Evolutionary conservation across 495 filamentous ascomycete genomes (phyloP).

Genomic region (Podospora bellae-mahoneyi): DNA sequence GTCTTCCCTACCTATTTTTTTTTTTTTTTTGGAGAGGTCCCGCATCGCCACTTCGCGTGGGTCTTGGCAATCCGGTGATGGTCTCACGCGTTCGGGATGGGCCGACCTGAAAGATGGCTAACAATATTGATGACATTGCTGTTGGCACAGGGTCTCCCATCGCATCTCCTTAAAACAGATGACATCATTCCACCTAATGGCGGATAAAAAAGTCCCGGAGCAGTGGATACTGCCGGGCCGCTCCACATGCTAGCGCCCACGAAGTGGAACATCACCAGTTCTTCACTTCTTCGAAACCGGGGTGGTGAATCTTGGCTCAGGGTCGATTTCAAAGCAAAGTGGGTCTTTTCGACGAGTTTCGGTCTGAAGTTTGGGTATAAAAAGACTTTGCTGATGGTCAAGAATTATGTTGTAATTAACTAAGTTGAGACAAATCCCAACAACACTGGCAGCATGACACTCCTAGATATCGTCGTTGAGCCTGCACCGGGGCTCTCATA

Average conservation of each 20-base stretch:
- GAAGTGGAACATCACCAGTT: background rate
- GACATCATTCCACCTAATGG: background rate
- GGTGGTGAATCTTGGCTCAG: background rate
- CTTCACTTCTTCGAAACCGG: background rate
- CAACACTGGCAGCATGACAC: background rate
- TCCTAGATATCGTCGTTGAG: constrained; percentile 6
- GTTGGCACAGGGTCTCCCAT: too few relatives aligned
- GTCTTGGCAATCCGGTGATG: background rate
- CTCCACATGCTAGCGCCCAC: background rate
- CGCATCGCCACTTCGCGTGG: background rate
- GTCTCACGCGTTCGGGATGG: background rate
- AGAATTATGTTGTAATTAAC: too few relatives aligned
- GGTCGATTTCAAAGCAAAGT: background rate
- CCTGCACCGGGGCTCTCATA: constrained; percentile 53
- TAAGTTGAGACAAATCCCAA: too few relatives aligned
- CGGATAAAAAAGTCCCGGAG: background rate
- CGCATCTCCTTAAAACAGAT: background rate
- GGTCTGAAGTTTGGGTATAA: background rate
- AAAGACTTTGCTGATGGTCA: too few relatives aligned
- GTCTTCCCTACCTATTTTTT: background rate
- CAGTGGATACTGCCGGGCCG: background rate
- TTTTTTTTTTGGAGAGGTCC: background rate
- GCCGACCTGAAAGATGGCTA: background rate
- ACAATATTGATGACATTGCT: too few relatives aligned
- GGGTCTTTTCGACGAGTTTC: background rate